These are phyloP conservation scores for Annona cherimola DNA, from an alignment of 164 flowering plant genomes.

Conservation along the genomic window DNA sequence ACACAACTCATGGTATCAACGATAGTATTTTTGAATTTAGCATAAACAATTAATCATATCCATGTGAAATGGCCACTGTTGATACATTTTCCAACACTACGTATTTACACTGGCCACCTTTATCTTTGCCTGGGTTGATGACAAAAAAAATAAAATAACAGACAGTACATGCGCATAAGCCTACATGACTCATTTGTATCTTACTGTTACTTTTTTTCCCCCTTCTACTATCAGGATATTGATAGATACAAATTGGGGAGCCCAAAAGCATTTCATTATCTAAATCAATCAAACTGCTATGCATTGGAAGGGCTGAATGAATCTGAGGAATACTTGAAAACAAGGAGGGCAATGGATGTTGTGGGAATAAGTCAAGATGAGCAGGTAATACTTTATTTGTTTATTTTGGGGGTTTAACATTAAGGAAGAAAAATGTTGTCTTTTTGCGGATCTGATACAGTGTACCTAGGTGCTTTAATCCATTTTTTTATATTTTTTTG, in stretches of 20 bases:
- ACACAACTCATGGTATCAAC: no score
- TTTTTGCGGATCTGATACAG: no score
- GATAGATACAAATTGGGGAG: conserved; percentile 64
- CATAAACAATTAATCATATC: no score
- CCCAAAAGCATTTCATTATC: conserved; percentile 70
- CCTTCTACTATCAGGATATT: conserved; percentile 39
- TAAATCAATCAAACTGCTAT: conserved; percentile 75
- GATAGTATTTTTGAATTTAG: no score
- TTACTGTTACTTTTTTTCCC: neutral
- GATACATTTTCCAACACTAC: neutral
- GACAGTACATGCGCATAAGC: neutral
- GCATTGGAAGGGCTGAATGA: conserved; percentile 74
- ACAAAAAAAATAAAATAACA: neutral
- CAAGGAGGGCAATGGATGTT: conserved; percentile 82
- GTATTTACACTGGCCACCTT: neutral
- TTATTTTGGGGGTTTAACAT: neutral
- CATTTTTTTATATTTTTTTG: no score
- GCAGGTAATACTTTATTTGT: conserved; percentile 40
- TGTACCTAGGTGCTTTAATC: neutral
- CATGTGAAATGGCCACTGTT: no score
- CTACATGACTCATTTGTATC: neutral
- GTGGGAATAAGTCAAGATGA: conserved; percentile 73
- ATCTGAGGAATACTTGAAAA: conserved; percentile 64
- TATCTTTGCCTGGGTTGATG: neutral
- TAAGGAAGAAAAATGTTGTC: no score